Percentiles rank a stretch among this genome's conserved stretches.
Evolutionary conservation across 345 rosid genomes (phyloP).

Genomic region (Clarkia xantiana): DNA sequence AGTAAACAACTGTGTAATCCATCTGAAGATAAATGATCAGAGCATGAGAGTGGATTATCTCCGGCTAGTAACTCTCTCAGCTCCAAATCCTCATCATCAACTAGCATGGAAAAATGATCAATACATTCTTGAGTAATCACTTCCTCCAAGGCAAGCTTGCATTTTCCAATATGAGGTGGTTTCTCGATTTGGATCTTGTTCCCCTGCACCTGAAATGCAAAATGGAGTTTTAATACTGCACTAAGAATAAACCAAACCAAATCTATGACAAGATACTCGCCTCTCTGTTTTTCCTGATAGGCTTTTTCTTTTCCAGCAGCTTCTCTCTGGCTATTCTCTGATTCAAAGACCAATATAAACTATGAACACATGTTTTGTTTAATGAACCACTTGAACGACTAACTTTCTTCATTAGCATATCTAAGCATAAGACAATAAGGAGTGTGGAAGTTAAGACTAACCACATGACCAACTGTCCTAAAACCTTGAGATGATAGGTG

Average conservation of each 20-base stretch:
- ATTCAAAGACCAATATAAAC: constrained; percentile 18
- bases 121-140: constrained; percentile 19
- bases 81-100: constrained; percentile 91
- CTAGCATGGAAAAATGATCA: constrained; percentile 33
- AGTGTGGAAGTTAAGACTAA: no score
- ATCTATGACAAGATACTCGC: constrained; percentile 17
- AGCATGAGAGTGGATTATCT: constrained; percentile 38
- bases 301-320: constrained; percentile 35
- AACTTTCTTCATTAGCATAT: not conserved
- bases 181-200: constrained; percentile 20
- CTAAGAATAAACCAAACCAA: constrained; percentile 8
- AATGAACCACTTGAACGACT: no score
- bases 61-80: constrained; percentile 61
- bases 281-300: constrained; percentile 34
- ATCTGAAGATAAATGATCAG: constrained; percentile 47
- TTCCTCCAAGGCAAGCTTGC: constrained; percentile 53
- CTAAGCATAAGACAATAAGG: no score
- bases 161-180: constrained; percentile 33
- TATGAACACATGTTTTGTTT: not conserved
- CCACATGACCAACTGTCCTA: no score
- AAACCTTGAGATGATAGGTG: no score
- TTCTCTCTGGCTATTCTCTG: constrained; percentile 45
- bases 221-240: constrained; percentile 8
- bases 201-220: constrained; percentile 34
- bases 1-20: constrained; percentile 45